Evolutionary conservation across 306 rosid genomes (phyloP), one percentile per base, ranked within the genome.

Genomic region (Begonia fuchsioides): DNA sequence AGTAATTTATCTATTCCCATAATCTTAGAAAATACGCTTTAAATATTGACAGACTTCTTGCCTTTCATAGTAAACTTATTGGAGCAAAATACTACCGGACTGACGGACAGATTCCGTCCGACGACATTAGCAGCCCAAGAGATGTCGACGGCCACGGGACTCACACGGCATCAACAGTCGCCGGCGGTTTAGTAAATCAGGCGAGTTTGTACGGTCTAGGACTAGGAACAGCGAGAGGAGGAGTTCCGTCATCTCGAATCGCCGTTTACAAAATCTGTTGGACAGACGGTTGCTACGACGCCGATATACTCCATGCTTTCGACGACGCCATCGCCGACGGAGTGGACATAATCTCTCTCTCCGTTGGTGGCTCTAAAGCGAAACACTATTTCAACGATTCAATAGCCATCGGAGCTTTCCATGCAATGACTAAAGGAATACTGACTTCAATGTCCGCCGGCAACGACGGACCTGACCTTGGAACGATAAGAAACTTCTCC

Each of bases 291-390:
- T 67, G 67, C 11, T 1, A 1, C 0, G 53, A 12, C 2, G 26
- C 50, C 0, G 17, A 17, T 44, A 10, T 71, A 12, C 63, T 67
- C 17, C 58, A 77, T 9, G 66, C 73, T 43, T 65, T 61, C 39
- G 75, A 71, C 35, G 78, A 68, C 38, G 72, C 72, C 15, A 64
- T 71, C 9, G 54, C 67, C 0, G 72, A 71, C 38, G 65, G 75
- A 11, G 75, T 68, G 6, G 56, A 56, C 50, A 51, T 68, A 15
- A 44, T 76, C 12, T 38, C 69, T 0, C 6, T 55, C 2, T 76
- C 82, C 16, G 1, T 71, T 0, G 75, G 65, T 6, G 1, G 5
- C 1, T 0, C 0, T 8, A 0, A 3, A 1, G 2, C 17, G 0
- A 0, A 0, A 0, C 20, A 10, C 2, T 46, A 71, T 18, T 3